Conservation (phyloP, 2,329 filamentous ascomycete genomes). For the Fusarium redolens region DNA sequence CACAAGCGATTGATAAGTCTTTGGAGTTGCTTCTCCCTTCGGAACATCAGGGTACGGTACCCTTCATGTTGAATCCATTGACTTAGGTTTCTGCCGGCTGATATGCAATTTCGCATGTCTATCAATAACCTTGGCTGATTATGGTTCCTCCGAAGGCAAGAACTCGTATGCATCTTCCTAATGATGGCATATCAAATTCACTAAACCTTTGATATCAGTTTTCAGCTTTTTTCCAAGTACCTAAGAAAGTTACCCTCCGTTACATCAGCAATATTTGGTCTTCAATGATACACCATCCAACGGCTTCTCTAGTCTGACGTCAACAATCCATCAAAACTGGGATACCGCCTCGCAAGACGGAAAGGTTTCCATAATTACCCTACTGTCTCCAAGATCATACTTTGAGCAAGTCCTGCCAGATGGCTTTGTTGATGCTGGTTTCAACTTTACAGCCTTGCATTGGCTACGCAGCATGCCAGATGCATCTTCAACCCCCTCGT, state of each 20-base stretch:
- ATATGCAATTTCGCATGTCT: neutral
- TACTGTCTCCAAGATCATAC: neutral
- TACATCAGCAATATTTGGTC: neutral
- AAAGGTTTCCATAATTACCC: neutral
- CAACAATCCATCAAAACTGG: neutral
- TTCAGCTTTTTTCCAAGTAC: neutral
- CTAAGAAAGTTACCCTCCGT: rapidly evolving
- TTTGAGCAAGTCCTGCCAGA: neutral
- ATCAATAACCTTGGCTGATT: neutral
- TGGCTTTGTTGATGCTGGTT: neutral
- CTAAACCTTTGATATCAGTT: neutral
- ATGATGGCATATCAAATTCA: rapidly evolving
- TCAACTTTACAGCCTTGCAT: neutral
- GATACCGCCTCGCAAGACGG: neutral
- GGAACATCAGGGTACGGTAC: rapidly evolving
- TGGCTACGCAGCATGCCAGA: neutral
- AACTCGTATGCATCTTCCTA: neutral
- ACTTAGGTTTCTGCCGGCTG: rapidly evolving
- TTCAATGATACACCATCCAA: neutral
- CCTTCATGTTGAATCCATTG: rapidly evolving
- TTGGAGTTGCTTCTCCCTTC: neutral
- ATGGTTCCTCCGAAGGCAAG: neutral
- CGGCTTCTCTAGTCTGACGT: neutral
- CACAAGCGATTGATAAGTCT: rapidly evolving
- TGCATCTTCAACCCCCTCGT: neutral